Conservation (phyloP, 1,284 basidiomycete genomes). For the Cryptococcus floricola region DNA sequence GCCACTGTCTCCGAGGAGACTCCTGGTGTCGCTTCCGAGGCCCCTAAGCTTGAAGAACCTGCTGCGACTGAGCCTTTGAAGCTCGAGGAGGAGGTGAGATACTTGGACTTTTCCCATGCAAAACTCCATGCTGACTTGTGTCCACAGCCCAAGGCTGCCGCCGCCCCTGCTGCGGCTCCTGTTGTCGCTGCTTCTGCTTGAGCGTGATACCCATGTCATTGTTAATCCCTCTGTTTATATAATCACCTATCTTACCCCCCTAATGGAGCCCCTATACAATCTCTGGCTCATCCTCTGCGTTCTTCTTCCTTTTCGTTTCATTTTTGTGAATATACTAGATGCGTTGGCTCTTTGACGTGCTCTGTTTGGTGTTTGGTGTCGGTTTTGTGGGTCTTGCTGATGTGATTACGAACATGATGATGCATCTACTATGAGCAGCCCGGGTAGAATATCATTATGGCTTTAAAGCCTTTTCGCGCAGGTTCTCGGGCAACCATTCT, state of each 20-base stretch:
- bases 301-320: not conserved
- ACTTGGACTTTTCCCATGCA: not conserved
- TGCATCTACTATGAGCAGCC: not conserved
- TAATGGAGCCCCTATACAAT: not conserved
- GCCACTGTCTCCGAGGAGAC: conserved; percentile 13
- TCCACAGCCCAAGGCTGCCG: conserved; percentile 22
- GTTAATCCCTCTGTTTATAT: not conserved
- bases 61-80: conserved; percentile 37
- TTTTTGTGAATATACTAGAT: not conserved
- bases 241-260: not conserved
- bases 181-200: conserved; percentile 37
- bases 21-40: conserved; percentile 28
- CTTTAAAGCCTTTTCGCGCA: conserved; percentile 10
- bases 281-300: not conserved
- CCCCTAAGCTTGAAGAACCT: conserved; percentile 42
- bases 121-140: not conserved
- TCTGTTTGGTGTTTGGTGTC: not conserved
- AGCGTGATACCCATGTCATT: conserved; percentile 1
- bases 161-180: conserved; percentile 28
- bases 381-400: not conserved
- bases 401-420: not conserved
- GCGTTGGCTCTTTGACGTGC: not conserved
- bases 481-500: conserved; percentile 60
- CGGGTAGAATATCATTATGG: not conserved
- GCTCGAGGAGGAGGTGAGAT: conserved; percentile 43